Conservation (phyloP, 2,329 filamentous ascomycete species). For the Colletotrichum salicis region DNA sequence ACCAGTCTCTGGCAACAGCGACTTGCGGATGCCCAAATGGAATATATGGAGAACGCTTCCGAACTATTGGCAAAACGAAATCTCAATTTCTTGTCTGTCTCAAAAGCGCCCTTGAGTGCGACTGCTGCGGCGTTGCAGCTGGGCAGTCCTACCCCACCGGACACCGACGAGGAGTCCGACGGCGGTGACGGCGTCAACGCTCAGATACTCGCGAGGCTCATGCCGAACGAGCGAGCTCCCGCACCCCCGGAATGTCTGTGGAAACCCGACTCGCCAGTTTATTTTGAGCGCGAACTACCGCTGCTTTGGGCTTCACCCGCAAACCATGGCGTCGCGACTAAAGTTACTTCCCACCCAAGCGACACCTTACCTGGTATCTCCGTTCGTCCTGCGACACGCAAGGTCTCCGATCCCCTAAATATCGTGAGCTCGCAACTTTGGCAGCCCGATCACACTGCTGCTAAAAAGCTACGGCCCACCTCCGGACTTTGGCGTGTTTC, state of each 20-base stretch:
- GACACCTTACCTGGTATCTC: conserved; percentile 43
- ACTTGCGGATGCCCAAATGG: conserved; percentile 56
- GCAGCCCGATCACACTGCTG: conserved; percentile 43
- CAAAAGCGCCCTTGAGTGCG: conserved; percentile 38
- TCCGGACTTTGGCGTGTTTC: conserved; percentile 45
- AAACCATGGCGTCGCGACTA: conserved; percentile 12
- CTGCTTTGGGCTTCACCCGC: conserved; percentile 21
- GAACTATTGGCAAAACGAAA: conserved; percentile 49
- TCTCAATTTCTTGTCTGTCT: conserved; percentile 51
- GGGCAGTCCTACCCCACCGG: conserved; percentile 65
- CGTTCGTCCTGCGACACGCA: conserved; percentile 50
- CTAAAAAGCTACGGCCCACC: conserved; percentile 36
- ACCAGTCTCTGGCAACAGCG: conserved; percentile 56
- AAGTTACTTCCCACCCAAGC: conserved; percentile 4
- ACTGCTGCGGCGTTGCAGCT: conserved; percentile 45
- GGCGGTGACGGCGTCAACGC: conserved; percentile 44
- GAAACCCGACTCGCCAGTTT: conserved; percentile 22
- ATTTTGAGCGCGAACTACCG: conserved; percentile 24
- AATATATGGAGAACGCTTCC: conserved; percentile 55
- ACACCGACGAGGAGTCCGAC: conserved; percentile 59
- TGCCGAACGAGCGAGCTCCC: conserved; percentile 32
- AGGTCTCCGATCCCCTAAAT: conserved; percentile 44
- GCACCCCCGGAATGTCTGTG: conserved; percentile 23
- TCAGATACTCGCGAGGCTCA: conserved; percentile 32
- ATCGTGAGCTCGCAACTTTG: conserved; percentile 53